A percentile compares a stretch with the other conserved stretches of the same genome.
Conservation (phyloP, 306 rosid species). For the Rosa chinensis region DNA sequence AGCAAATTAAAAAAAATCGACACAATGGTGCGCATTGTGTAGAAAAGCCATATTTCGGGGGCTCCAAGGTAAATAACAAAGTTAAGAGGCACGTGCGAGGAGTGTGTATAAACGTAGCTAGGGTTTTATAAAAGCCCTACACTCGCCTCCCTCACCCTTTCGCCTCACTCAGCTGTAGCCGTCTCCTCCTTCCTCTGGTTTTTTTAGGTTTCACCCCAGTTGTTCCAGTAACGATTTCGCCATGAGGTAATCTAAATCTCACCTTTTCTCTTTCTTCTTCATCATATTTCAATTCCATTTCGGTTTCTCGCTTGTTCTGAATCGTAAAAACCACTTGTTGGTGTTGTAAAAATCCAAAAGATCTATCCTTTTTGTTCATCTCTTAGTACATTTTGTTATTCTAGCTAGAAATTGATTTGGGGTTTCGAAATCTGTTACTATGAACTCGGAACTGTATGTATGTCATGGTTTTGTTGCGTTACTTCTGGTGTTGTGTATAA, state of each 20-base stretch:
- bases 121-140: not conserved
- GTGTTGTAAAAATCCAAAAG: not conserved
- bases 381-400: not conserved
- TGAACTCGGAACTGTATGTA: not conserved
- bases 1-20: no score
- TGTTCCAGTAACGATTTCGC: not conserved
- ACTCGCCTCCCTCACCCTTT: not conserved
- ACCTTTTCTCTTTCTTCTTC: no score
- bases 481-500: not conserved
- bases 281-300: not conserved
- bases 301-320: not conserved
- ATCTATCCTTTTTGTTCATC: not conserved
- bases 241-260: not conserved
- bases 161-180: not conserved
- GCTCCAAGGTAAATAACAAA: not conserved
- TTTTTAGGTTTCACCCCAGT: no score
- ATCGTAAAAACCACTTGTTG: not conserved
- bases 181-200: not conserved
- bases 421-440: not conserved
- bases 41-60: not conserved
- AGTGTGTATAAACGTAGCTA: not conserved
- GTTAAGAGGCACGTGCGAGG: no score
- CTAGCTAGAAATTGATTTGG: not conserved
- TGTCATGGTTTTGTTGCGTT: no score
- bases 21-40: not conserved